A percentile compares a stretch with the other conserved stretches of the same genome.
These are phyloP conservation scores for Polygonum maritimum DNA, from an alignment of 148 eudicot genomes.

Conservation along the genomic window DNA sequence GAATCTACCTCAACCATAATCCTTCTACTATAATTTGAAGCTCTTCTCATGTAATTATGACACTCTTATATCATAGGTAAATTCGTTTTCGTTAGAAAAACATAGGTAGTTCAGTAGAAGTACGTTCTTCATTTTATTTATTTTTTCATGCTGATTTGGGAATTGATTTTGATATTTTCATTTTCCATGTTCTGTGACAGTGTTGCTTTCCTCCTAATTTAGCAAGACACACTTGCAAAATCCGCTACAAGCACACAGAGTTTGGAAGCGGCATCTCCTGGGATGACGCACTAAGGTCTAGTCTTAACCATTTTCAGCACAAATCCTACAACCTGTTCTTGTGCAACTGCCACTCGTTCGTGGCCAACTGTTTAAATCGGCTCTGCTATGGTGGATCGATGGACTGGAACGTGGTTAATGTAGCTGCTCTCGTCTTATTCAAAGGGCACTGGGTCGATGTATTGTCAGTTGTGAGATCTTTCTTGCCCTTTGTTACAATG, in stretches of 20 bases:
- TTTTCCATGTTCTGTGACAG: constrained; percentile 23
- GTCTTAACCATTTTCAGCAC: constrained; percentile 52
- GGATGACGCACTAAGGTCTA: constrained; percentile 67
- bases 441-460: constrained; percentile 69
- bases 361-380: constrained; percentile 66
- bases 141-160: no score
- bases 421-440: constrained; percentile 49
- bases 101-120: not conserved
- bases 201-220: constrained; percentile 79
- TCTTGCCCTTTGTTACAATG: constrained; percentile 57
- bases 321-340: constrained; percentile 86
- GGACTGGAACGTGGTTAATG: constrained; percentile 78
- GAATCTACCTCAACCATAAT: no score
- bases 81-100: not conserved
- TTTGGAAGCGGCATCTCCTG: constrained; percentile 64
- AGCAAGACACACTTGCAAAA: constrained; percentile 58
- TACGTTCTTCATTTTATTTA: no score
- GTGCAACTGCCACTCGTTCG: constrained; percentile 85
- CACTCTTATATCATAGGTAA: no score
- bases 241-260: constrained; percentile 56
- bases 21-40: no score
- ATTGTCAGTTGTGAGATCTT: constrained; percentile 47
- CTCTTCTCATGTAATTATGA: no score
- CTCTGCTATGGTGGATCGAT: constrained; percentile 67
- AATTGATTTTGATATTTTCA: not conserved